These are phyloP conservation scores for Esteya vermicola DNA, from an alignment of 2,329 filamentous ascomycete genomes.

Conservation along the genomic window DNA sequence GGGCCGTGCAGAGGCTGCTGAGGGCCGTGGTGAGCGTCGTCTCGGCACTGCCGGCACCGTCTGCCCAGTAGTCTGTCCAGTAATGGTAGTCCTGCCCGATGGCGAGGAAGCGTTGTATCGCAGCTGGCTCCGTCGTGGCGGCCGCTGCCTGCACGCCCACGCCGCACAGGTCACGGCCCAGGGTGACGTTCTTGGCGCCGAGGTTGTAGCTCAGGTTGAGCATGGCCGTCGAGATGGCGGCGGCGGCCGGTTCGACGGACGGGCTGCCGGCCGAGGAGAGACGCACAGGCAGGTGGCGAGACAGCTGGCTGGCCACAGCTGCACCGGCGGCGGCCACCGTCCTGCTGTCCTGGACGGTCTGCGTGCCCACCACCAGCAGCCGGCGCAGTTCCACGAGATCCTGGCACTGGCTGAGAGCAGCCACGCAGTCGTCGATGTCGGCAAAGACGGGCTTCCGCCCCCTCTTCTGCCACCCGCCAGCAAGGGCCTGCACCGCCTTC, in stretches of 20 bases:
- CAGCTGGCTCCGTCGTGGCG: conserved; percentile 4
- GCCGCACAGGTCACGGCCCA: conserved; percentile 7
- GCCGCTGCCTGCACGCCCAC: conserved; percentile 10
- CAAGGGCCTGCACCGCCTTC: too few species aligned
- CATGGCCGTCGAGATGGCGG: too few species aligned
- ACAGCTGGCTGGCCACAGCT: neutral
- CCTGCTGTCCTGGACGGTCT: conserved; percentile 10
- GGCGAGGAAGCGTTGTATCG: conserved; percentile 10
- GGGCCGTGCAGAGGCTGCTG: neutral
- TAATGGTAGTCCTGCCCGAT: conserved; percentile 5
- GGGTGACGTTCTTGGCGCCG: conserved; percentile 8
- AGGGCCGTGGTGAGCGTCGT: neutral
- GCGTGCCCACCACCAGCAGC: conserved; percentile 10
- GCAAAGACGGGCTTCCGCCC: too few species aligned
- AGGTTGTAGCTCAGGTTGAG: conserved; percentile 25
- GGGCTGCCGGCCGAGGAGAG: neutral
- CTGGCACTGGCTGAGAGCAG: conserved; percentile 5
- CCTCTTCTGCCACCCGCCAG: too few species aligned
- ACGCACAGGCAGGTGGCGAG: neutral
- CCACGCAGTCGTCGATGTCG: conserved; percentile 2
- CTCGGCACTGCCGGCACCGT: neutral
- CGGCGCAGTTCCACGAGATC: conserved; percentile 13
- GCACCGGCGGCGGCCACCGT: conserved; percentile 5
- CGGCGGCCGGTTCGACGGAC: too few species aligned
- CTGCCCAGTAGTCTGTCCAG: neutral